A percentile compares a stretch with the other conserved stretches of the same genome.
Evolutionary conservation across 495 filamentous ascomycete genomes (phyloP).

Genomic region (Parachaetomium inaequale): DNA sequence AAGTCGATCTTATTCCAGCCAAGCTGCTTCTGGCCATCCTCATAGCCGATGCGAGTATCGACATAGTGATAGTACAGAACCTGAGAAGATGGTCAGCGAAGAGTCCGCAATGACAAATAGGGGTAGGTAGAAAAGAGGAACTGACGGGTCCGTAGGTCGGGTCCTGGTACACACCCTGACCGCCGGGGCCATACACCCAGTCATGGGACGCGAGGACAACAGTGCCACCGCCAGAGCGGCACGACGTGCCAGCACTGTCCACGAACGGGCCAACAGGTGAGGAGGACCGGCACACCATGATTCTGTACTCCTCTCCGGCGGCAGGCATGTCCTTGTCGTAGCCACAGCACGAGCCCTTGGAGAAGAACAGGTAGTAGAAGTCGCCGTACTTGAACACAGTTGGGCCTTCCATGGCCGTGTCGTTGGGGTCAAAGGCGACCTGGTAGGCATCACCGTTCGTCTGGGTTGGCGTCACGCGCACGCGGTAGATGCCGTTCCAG

Average conservation of each 20-base stretch:
- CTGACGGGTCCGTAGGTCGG: constrained; percentile 35
- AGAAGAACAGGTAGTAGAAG: constrained; percentile 68
- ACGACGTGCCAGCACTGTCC: constrained; percentile 55
- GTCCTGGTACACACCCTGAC: constrained; percentile 51
- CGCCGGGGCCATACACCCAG: constrained; percentile 67
- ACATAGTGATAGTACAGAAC: constrained; percentile 72
- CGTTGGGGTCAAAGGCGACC: constrained; percentile 53
- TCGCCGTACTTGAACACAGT: constrained; percentile 53
- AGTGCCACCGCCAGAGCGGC: constrained; percentile 59
- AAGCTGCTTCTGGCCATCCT: constrained; percentile 61
- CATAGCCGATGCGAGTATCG: constrained; percentile 61
- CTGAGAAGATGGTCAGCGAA: constrained; percentile 18
- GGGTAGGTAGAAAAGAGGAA: constrained; percentile 8
- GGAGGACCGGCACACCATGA: constrained; percentile 58
- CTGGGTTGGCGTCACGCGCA: constrained; percentile 45
- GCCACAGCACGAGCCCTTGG: constrained; percentile 58
- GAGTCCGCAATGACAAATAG: not conserved
- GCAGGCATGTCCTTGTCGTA: constrained; percentile 49
- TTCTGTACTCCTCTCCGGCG: constrained; percentile 61
- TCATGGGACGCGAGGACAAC: constrained; percentile 59
- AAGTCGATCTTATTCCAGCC: constrained; percentile 66
- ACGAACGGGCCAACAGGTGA: constrained; percentile 55
- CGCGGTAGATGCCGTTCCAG: constrained; percentile 66
- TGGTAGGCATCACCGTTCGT: constrained; percentile 40
- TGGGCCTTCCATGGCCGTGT: constrained; percentile 55